Evolutionary conservation across 106 monocot genomes (phyloP), one percentile per base, ranked within the genome.

Genomic region (Apostasia ramifera): DNA sequence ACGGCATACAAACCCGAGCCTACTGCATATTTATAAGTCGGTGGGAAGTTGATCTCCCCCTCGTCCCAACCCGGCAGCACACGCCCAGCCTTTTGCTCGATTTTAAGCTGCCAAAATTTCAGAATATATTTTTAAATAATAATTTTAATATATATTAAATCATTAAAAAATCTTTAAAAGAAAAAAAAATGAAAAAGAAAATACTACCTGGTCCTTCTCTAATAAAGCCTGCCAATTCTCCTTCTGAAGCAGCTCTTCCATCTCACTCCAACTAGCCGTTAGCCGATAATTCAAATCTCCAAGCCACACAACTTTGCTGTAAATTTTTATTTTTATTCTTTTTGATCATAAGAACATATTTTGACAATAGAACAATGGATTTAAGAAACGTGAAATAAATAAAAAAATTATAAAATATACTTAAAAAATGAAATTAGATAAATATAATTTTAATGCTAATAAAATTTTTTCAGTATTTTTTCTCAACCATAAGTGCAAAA

Each of bases 281-380:
- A 79, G 59, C 0, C 79, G 73, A 54, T 73, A 73, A 54, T 78
- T 68, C 14, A 77, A 55, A 54, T 77, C 77, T 1, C 88, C 88
- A 39, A 88, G 75, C 88, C 81, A 84, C 41, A 88, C 67, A 1
- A 84, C 37, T 59, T 76, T 81, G 40, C 83, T 84, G 76, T 26
- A 26, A 26, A 26, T 26, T 26, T 26, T 26, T 26, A 26, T 26
- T 26, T 26, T 26, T 26, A 26, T 26, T 26, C 0, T 26, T 26
- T 26, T 26, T 26, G 0, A 26, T 26, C 26, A 26, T 26, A 26
- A 26, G 26, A 26, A 26, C 26, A 26, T 26, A 26, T 26, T 26
- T 26, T 26, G 26, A 26, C 26, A 26, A 26, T 26, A 26, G 26
- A 26, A 26, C 26, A 26, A 26, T 26, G 26, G 26, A 26, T 26